These are phyloP conservation scores for Endothia cerciana DNA, from an alignment of 2,329 filamentous ascomycete genomes.

Conservation along the genomic window DNA sequence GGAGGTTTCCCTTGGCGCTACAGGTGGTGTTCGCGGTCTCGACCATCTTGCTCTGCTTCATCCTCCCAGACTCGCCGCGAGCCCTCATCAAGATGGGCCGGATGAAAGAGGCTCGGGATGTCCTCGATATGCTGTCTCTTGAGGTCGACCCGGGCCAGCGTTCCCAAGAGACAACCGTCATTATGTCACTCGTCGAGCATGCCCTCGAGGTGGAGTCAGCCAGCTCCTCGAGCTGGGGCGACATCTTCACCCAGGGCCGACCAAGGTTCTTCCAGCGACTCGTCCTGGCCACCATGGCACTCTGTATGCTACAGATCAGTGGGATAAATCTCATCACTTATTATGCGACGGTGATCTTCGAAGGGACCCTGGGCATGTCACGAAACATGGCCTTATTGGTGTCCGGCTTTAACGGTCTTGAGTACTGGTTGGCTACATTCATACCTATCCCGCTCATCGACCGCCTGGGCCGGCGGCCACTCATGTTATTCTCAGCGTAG, in stretches of 20 bases:
- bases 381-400: constrained; percentile 60
- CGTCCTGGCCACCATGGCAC: constrained; percentile 34
- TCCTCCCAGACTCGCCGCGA: constrained; percentile 57
- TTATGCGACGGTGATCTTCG: constrained; percentile 33
- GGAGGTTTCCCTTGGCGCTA: constrained; percentile 67
- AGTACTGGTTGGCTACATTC: constrained; percentile 62
- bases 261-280: constrained; percentile 6
- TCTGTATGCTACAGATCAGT: constrained; percentile 4
- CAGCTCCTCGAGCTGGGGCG: constrained; percentile 4
- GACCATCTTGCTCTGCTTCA: constrained; percentile 50
- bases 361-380: constrained; percentile 49
- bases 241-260: constrained; percentile 9
- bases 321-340: constrained; percentile 38
- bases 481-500: constrained; percentile 34
- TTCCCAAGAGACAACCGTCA: background rate
- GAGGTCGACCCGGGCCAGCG: background rate
- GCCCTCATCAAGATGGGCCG: constrained; percentile 51
- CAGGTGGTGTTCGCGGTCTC: constrained; percentile 63
- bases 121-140: constrained; percentile 44
- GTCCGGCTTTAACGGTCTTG: constrained; percentile 55
- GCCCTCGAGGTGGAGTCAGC: constrained; percentile 6
- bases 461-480: constrained; percentile 53
- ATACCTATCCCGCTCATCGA: constrained; percentile 65
- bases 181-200: constrained; percentile 35
- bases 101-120: constrained; percentile 47